Evolutionary conservation across 1,284 basidiomycete genomes (phyloP).

Genomic region (Pascua sp.): DNA sequence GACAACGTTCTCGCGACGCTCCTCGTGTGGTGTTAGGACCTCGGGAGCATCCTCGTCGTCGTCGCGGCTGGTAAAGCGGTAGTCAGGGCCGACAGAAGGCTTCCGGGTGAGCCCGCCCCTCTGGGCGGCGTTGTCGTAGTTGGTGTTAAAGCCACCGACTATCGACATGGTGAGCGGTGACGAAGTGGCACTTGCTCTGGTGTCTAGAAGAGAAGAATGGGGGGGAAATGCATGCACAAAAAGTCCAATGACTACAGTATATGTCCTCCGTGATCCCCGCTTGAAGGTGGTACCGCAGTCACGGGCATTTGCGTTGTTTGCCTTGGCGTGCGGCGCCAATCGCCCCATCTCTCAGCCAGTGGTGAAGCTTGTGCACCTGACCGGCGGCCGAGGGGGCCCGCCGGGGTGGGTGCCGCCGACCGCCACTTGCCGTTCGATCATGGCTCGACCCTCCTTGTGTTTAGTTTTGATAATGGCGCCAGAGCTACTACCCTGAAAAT

Average conservation of each 20-base stretch:
- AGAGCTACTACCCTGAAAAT: too few species aligned
- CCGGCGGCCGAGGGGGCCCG: too few species aligned
- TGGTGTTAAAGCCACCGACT: constrained; percentile 14
- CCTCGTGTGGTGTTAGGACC: constrained; percentile 4
- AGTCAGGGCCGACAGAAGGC: not conserved
- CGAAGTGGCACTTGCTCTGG: not conserved
- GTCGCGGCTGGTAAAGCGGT: not conserved
- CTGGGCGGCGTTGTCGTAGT: constrained; percentile 9
- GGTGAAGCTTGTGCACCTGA: too few species aligned
- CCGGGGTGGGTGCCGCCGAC: too few species aligned
- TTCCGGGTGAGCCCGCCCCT: not conserved
- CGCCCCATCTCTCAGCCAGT: too few species aligned
- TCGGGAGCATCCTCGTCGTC: constrained; percentile 9
- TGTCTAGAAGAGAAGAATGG: not conserved
- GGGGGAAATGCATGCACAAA: not conserved
- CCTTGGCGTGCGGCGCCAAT: too few species aligned
- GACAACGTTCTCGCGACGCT: constrained; percentile 22
- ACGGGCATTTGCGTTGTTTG: too few species aligned
- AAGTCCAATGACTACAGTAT: not conserved
- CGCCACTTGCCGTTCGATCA: too few species aligned
- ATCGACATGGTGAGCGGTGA: constrained; percentile 14
- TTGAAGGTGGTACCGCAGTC: too few species aligned
- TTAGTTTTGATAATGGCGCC: too few species aligned
- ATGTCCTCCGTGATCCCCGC: too few species aligned
- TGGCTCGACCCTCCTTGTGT: too few species aligned